Base-by-base conservation (phyloP, 164 flowering plant species). In the Vitis rotundifolia region DNA sequence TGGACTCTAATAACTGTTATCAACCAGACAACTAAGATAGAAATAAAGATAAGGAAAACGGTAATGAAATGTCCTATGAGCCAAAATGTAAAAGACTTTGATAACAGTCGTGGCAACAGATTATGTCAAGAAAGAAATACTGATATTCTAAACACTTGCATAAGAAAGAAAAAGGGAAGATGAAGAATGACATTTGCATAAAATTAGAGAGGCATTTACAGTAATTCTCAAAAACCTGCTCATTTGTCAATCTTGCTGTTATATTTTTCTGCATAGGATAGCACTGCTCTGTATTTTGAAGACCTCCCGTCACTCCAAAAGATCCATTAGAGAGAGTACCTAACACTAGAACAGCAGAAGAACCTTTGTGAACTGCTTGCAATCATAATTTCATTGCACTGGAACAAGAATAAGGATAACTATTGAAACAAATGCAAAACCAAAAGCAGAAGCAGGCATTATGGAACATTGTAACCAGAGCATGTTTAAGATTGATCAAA, bases 261-360 rank as follows among this genome's bases (percentile, higher is more conserved):
- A 90, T 80, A 67, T 79, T 79, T 80, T 78, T 83, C 82, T 85
- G 87, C 87, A 93, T 78, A 26, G 83, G 88, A 78, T 81, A 84
- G 85, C 99, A 95, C 66, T 73, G 84, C 77, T 87, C 98, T 76
- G 60, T 65, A 67, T 67, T 79, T 69, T 80, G 84, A 68, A 78
- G 80, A 79, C 67, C 81, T 68, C 76, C 70, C 2, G 73, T 59
- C 66, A 69, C 83, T 68, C 75, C 83, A 72, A 80, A 59, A 70
- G 94, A 83, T 50, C 66, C 83, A 81, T 90, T 86, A 11, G 80
- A 68, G 37, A 82, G 52, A 54, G 80, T 60, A 65, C 61, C 68
- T 47, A 83, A 63, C 59, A 69, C 94, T 90, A 86, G 82, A 85
- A 72, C 44, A 80, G 51, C 5, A 72, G 31, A 74, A 16, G 31